phyloP scores from a whole-genome alignment of 164 flowering plant genomes.

The Sedum album region DNA sequence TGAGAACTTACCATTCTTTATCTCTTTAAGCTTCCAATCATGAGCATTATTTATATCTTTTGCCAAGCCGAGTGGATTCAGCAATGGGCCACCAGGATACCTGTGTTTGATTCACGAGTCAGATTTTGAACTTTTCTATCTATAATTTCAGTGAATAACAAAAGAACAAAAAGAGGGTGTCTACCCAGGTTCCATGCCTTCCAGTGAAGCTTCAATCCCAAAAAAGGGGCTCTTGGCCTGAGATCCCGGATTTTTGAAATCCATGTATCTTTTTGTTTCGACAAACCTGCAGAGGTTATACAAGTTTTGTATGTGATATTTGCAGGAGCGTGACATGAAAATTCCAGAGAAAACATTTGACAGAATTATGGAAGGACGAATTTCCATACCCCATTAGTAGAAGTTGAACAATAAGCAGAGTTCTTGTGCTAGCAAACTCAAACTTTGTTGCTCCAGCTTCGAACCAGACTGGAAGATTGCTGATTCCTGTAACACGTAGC shows the following conservation, averaged over 20 bases:
- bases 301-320: not conserved
- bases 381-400: slow-evolving; percentile 70
- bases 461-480: slow-evolving; percentile 73
- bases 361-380: not conserved
- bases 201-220: slow-evolving; percentile 79
- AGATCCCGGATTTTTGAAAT: slow-evolving; percentile 73
- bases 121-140: not conserved
- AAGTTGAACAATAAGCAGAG: slow-evolving; percentile 65
- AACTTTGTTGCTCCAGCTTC: slow-evolving; percentile 83
- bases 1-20: slow-evolving; percentile 61
- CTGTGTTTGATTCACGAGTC: slow-evolving; percentile 24
- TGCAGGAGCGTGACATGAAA: not conserved
- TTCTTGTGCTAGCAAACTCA: slow-evolving; percentile 63
- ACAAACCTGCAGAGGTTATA: slow-evolving; percentile 43
- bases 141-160: not conserved
- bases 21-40: slow-evolving; percentile 85
- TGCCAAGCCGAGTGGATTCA: slow-evolving; percentile 86
- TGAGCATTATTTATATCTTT: slow-evolving; percentile 59
- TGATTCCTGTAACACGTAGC: slow-evolving; percentile 66
- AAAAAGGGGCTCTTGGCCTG: slow-evolving; percentile 75
- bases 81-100: slow-evolving; percentile 85
- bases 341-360: not conserved
- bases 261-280: slow-evolving; percentile 93
- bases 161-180: not conserved
- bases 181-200: slow-evolving; percentile 89